phyloP scores from a whole-genome alignment of 345 rosid genomes.

The Populus deltoides region DNA sequence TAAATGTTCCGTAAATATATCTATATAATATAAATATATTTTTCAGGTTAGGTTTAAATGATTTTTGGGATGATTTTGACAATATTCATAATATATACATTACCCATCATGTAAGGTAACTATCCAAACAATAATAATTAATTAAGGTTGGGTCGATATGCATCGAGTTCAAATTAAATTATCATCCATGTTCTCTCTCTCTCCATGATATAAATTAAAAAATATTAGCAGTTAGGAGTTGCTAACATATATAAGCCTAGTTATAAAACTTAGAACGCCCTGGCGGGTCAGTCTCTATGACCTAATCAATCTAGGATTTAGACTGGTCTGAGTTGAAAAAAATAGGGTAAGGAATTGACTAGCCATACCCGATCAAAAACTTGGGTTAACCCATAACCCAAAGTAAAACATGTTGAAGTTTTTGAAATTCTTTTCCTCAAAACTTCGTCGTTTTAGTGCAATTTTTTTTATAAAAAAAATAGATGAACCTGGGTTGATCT shows the following conservation, averaged over 20 bases:
- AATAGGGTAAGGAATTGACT: too few species aligned
- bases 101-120: too few species aligned
- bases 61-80: accelerated
- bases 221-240: too few species aligned
- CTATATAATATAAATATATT: too few species aligned
- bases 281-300: accelerated
- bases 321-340: accelerated
- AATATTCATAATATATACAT: too few species aligned
- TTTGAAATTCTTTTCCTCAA: too few species aligned
- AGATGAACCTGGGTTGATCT: accelerated
- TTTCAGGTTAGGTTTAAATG: too few species aligned
- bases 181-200: accelerated
- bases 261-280: accelerated
- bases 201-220: too few species aligned
- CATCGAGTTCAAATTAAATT: accelerated
- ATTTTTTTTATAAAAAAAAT: too few species aligned
- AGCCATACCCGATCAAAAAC: accelerated
- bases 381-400: accelerated
- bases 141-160: accelerated
- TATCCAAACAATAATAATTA: too few species aligned
- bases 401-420: accelerated
- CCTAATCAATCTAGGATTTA: accelerated
- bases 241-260: too few species aligned
- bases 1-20: too few species aligned
- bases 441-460: accelerated